Percentiles rank a stretch among this genome's conserved stretches.
phyloP scores from a whole-genome alignment of 148 eudicot genomes.

The Vaccinium myrtillus region DNA sequence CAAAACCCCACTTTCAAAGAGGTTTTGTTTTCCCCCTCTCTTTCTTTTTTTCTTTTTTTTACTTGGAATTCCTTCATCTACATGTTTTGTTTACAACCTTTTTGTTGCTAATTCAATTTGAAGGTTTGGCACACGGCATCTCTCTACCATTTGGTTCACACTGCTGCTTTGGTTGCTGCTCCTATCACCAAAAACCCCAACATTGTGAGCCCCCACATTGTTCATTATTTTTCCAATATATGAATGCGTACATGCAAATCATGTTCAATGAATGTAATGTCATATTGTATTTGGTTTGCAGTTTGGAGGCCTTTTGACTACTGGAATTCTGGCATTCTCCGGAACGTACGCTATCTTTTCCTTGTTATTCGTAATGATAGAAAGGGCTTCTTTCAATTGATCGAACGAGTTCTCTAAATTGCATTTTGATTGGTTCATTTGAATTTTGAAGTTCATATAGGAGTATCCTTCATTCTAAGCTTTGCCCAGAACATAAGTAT shows the following conservation, averaged over 20 bases:
- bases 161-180: too few species aligned
- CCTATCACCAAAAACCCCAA: too few species aligned
- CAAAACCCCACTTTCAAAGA: too few species aligned
- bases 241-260: background rate
- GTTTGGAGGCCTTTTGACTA: constrained; percentile 89
- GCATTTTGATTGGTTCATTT: background rate
- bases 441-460: background rate
- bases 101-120: too few species aligned
- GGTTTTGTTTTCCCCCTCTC: too few species aligned
- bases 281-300: constrained; percentile 25
- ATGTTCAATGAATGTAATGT: background rate
- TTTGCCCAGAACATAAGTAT: background rate
- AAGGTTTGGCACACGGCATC: too few species aligned
- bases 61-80: too few species aligned
- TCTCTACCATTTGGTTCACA: too few species aligned
- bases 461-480: background rate
- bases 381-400: constrained; percentile 8
- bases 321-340: constrained; percentile 81
- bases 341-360: constrained; percentile 55
- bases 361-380: background rate
- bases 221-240: too few species aligned
- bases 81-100: too few species aligned
- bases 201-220: too few species aligned
- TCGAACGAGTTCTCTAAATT: background rate
- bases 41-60: too few species aligned